Evolutionary conservation across 1,284 basidiomycete genomes (phyloP).

Genomic region (Marasmius tenuissimus): DNA sequence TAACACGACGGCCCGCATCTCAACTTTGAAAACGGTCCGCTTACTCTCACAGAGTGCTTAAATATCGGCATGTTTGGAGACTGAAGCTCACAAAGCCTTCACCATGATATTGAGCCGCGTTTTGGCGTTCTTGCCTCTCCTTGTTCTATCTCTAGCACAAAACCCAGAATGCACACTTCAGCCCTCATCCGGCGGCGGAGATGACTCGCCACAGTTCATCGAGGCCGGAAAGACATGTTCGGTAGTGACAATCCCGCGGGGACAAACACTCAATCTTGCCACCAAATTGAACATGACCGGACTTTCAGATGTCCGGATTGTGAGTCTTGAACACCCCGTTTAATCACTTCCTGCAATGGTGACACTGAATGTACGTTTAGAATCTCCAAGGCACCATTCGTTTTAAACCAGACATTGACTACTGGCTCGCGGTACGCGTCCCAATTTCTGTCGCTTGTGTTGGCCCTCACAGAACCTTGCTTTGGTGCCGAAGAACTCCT

Average conservation of each 20-base stretch:
- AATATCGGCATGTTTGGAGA: neutral
- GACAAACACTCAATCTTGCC: constrained; percentile 50
- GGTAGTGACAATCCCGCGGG: constrained; percentile 39
- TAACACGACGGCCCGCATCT: too few relatives aligned
- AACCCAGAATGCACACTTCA: constrained; percentile 20
- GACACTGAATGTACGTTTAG: constrained; percentile 25
- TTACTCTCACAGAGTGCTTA: neutral
- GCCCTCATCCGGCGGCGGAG: constrained; percentile 48
- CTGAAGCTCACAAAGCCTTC: neutral
- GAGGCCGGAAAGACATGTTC: constrained; percentile 46
- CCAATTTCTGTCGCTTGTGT: neutral
- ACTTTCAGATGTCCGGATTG: constrained; percentile 49
- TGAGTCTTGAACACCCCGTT: constrained; percentile 24
- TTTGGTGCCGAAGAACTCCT: constrained; percentile 41
- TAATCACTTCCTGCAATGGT: neutral
- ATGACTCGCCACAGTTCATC: constrained; percentile 52
- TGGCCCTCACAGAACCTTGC: neutral
- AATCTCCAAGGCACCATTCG: constrained; percentile 49
- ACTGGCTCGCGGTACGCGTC: constrained; percentile 48
- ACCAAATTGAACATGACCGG: constrained; percentile 56
- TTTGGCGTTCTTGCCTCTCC: neutral
- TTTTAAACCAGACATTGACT: constrained; percentile 50
- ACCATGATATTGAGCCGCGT: neutral
- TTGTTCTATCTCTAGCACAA: neutral
- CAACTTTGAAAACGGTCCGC: too few relatives aligned